Conservation (phyloP, 163 green algal species). For the Scenedesmus sp. region DNA sequence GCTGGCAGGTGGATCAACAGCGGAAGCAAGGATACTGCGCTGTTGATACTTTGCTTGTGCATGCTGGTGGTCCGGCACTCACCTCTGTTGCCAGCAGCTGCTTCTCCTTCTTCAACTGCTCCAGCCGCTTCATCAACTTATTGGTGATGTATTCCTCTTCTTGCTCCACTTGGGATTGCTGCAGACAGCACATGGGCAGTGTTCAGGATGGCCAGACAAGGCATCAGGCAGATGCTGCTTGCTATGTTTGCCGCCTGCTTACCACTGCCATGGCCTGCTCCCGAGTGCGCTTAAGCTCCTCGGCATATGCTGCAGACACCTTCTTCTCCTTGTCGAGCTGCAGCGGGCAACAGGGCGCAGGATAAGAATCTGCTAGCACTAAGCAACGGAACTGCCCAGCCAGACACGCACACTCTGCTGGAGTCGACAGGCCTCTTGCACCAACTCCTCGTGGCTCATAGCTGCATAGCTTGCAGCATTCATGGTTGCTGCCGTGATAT, state of each 20-base stretch:
- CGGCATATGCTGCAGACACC: slow-evolving; percentile 16
- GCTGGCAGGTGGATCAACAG: neutral
- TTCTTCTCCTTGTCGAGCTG: slow-evolving; percentile 59
- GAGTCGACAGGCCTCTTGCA: slow-evolving; percentile 32
- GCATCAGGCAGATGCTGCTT: neutral
- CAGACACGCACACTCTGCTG: slow-evolving; percentile 35
- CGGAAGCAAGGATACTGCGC: neutral
- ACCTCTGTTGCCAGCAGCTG: slow-evolving; percentile 71
- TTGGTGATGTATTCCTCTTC: slow-evolving; percentile 89
- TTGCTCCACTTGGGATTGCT: slow-evolving; percentile 78
- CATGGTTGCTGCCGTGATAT: neutral
- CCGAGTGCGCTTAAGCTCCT: slow-evolving; percentile 53
- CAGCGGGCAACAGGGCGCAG: neutral
- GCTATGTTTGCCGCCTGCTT: neutral
- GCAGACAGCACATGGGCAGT: neutral
- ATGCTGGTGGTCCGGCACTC: neutral
- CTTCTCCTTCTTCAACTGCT: slow-evolving; percentile 85
- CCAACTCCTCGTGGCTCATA: slow-evolving; percentile 40
- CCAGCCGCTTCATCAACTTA: slow-evolving; percentile 84
- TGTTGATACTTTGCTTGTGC: neutral
- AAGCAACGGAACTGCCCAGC: neutral
- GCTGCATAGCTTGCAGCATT: slow-evolving; percentile 3
- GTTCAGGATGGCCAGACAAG: neutral
- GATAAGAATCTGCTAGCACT: slow-evolving; percentile 16
- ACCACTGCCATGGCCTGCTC: slow-evolving; percentile 63